Base-by-base conservation (phyloP, 2,329 filamentous ascomycete genomes). In the Aspergillus calidoustus region DNA sequence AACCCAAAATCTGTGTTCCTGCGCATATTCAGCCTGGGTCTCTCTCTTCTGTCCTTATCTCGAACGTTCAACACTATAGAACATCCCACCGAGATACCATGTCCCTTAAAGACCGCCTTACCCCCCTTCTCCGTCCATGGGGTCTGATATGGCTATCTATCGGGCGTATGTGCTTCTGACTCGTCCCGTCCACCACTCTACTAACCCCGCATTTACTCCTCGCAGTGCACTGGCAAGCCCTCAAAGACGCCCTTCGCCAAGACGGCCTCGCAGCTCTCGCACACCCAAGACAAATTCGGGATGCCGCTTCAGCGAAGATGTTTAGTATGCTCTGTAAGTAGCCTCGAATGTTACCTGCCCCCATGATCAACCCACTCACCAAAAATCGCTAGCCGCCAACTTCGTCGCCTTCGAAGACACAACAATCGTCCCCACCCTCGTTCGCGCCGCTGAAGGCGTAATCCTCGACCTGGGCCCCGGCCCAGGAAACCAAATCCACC, bases 391-490 rank as follows among this genome's bases (percentile, higher is more conserved):
- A 62, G 56, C 60, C 22, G 15, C n/a, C 25, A 23, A 54, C 25
- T 76, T 76, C 54, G 71, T 74, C 61, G 68, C 73, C 7, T 76
- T 66, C 51, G 76, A 79, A 68, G 57, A 73, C 44, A 76, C 73
- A 7, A 77, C 74, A 17, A 54, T 61, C 57, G 69, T 77, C 25
- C 73, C 76, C 25, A 72, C 61, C 1, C 72, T 67, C 63, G 74
- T 69, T 30, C 73, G 53, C 11, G 56, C 71, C 38, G 74, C 74
- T 22, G 28, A 30, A 7, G 80, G 81, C 34, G 62, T 70, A 7
- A 69, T 82, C 50, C 76, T 83, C 38, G 81, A 83, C 61, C 72
- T 82, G 1, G 81, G 80, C 22, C 79, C 80, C 4, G 80, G 79
- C 3, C 63, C 74, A 48, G 81, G 80, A 31, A 82, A 79, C 63